A percentile compares a stretch with the other conserved stretches of the same genome.
Evolutionary conservation across 2,329 filamentous ascomycete genomes (phyloP).

Genomic region (Fusarium beomiforme): DNA sequence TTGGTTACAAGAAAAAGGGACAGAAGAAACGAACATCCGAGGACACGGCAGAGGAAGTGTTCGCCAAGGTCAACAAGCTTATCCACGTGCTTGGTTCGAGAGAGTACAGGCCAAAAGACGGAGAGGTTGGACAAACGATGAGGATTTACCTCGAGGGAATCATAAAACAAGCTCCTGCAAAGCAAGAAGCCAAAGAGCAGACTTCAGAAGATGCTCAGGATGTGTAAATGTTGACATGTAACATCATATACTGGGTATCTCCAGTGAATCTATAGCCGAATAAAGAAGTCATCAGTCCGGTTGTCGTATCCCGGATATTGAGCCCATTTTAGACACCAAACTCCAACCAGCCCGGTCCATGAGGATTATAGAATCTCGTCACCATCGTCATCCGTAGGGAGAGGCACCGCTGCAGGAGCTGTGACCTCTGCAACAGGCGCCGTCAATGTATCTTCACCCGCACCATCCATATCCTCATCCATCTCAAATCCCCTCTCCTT

Average conservation of each 20-base stretch:
- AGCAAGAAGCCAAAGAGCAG: background rate
- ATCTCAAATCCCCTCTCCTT: slow-evolving; percentile 44
- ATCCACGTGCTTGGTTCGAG: slow-evolving; percentile 51
- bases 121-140: slow-evolving; percentile 55
- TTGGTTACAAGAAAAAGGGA: slow-evolving; percentile 71
- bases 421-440: background rate
- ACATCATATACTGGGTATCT: slow-evolving; percentile 39
- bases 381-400: slow-evolving; percentile 43
- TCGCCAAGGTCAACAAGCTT: slow-evolving; percentile 54
- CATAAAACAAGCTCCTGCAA: slow-evolving; percentile 17
- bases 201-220: background rate
- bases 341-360: slow-evolving; percentile 32
- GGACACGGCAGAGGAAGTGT: slow-evolving; percentile 69
- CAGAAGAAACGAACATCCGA: slow-evolving; percentile 65
- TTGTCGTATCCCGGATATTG: slow-evolving; percentile 25
- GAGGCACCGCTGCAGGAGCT: slow-evolving; percentile 7
- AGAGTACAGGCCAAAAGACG: slow-evolving; percentile 58
- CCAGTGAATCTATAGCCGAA: slow-evolving; percentile 32
- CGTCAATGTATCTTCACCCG: slow-evolving; percentile 2
- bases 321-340: slow-evolving; percentile 44
- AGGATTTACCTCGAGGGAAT: slow-evolving; percentile 55
- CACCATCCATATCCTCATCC: slow-evolving; percentile 51
- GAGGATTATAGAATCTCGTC: slow-evolving; percentile 47
- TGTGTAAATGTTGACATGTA: slow-evolving; percentile 17
- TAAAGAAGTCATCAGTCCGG: slow-evolving; percentile 25